Conservation (phyloP, 2,329 filamentous ascomycete species). For the Aspergillus luchuensis region DNA sequence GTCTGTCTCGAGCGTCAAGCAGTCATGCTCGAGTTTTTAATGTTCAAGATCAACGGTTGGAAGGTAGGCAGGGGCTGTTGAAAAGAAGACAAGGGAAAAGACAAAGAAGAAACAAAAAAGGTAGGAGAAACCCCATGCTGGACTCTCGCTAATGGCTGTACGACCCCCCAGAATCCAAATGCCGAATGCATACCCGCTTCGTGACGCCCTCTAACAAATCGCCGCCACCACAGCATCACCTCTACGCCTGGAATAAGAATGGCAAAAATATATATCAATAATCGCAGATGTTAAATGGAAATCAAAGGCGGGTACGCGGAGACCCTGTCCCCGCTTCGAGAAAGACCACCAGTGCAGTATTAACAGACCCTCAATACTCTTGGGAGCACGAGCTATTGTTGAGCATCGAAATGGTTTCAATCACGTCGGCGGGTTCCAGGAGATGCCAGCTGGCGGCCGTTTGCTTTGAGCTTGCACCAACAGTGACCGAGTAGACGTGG, state of each 20-base stretch:
- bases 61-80: not conserved
- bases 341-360: not conserved
- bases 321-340: not conserved
- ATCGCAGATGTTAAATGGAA: not conserved
- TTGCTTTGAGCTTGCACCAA: slow-evolving; percentile 88
- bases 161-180: not conserved
- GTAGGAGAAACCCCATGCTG: not conserved
- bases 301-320: not conserved
- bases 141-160: slow-evolving; percentile 1
- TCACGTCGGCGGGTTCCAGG: slow-evolving; percentile 83
- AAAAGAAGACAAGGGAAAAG: no score
- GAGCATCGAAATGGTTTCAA: slow-evolving; percentile 63
- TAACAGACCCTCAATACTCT: slow-evolving; percentile 26
- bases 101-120: not conserved
- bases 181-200: not conserved
- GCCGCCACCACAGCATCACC: not conserved
- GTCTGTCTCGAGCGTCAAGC: not conserved
- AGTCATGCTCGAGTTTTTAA: not conserved
- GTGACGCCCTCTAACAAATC: slow-evolving; percentile 3
- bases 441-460: slow-evolving; percentile 90
- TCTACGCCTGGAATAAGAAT: slow-evolving; percentile 3
- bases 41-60: not conserved
- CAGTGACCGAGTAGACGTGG: slow-evolving; percentile 85
- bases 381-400: slow-evolving; percentile 46
- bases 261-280: slow-evolving; percentile 2